Conservation (phyloP, 257 asterid species). For the Ilex aquifolium region DNA sequence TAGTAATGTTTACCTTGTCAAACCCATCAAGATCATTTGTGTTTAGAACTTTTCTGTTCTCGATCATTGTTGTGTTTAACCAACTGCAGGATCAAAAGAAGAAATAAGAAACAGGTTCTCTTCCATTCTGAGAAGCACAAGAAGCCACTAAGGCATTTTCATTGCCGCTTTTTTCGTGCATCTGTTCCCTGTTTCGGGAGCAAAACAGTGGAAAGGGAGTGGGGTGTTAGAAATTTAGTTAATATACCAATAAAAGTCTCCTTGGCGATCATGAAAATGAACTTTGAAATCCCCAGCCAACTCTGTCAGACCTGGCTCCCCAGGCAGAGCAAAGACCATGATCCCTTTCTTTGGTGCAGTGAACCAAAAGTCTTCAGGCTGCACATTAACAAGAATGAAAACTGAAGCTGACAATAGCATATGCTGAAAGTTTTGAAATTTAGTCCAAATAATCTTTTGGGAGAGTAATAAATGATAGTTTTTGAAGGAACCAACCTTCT, state of each 20-base stretch:
- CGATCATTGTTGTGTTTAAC: slow-evolving; percentile 96
- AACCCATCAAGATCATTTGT: slow-evolving; percentile 93
- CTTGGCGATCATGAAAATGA: slow-evolving; percentile 95
- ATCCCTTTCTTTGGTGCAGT: slow-evolving; percentile 93
- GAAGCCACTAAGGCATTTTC: too few relatives aligned
- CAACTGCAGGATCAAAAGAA: slow-evolving; percentile 43
- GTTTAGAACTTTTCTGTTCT: slow-evolving; percentile 69
- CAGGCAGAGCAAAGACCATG: slow-evolving; percentile 98
- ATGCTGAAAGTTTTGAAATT: too few relatives aligned
- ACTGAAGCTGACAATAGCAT: too few relatives aligned
- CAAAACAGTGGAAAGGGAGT: too few relatives aligned
- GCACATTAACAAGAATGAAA: slow-evolving; percentile 11
- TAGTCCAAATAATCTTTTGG: too few relatives aligned
- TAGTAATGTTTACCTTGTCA: slow-evolving; percentile 62
- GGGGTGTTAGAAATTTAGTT: neutral
- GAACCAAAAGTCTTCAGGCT: slow-evolving; percentile 98
- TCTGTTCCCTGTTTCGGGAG: too few relatives aligned
- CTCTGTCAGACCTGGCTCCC: slow-evolving; percentile 93
- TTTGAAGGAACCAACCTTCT: too few relatives aligned
- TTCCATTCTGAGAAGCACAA: too few relatives aligned
- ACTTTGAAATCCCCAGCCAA: slow-evolving; percentile 93
- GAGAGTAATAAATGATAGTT: too few relatives aligned
- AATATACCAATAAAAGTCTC: slow-evolving; percentile 92
- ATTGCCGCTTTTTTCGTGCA: too few relatives aligned
- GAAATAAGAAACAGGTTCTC: too few relatives aligned